Evolutionary conservation across 768 basidiomycete species (phyloP), one percentile per base, ranked within the genome.

Genomic region (Suillus variegatus): DNA sequence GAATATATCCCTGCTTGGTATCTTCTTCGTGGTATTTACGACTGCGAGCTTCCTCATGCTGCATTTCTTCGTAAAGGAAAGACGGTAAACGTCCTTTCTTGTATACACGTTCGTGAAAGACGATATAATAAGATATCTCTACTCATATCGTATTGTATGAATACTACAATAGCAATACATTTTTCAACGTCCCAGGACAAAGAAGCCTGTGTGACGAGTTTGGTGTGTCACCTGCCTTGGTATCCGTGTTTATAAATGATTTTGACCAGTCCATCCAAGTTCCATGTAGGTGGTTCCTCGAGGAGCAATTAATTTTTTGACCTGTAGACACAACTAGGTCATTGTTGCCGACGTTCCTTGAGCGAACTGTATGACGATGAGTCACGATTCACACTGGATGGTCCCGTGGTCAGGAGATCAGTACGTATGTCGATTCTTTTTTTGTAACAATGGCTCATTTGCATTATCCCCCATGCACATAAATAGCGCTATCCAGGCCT

Each of bases 11-110:
- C 78, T 95, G 0, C 83, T 99, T 6, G 91, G 83, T 7, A 93
- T 95, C 57, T 95, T 95, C 81, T 96, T 99, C 71, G 89, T 85
- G 35, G 78, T 82, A 2, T 95, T 95, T 77, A 94, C 91, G 6
- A 74, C 86, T 6, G 81, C 82, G 43, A 95, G 93, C 77, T 98
- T 86, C 76, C 68, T 94, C 62, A 88, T 87, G 56, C 80, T 98
- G 35, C 93, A 97, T 73, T 89, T 89, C 77, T 95, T 89, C 73
- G 96, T 98, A 60, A 93, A 92, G 78, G 96, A 98, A 82, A 82
- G 75, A 65, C 76, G 76, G 64, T 76, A 67, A 75, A 36, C 12
- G 10, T 51, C 16, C 18, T 38, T n/a, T 38, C 14, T 52, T 25
- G 22, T 25, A 22, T 22, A 25, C 13, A 36, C 57, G 12, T 43